phyloP scores from a whole-genome alignment of 257 asterid species.

The Solanum boliviense region DNA sequence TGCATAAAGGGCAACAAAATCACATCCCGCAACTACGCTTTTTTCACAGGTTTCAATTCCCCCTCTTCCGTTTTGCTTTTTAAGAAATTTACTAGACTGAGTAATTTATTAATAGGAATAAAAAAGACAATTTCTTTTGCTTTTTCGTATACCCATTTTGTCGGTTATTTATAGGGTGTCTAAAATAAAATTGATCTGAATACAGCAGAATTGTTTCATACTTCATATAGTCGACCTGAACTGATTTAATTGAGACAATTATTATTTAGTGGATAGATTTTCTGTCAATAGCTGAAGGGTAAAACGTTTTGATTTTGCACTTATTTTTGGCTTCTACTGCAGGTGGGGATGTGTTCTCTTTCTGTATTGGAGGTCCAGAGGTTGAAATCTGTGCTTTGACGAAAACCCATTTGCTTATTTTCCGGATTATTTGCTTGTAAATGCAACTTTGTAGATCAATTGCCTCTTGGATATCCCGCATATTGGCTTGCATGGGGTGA shows the following conservation, averaged over 20 bases:
- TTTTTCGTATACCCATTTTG: not conserved
- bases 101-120: not conserved
- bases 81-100: not conserved
- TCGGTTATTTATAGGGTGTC: not conserved
- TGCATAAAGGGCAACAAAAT: not conserved
- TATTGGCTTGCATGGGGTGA: constrained; percentile 89
- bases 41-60: not conserved
- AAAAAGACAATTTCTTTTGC: not conserved
- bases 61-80: not conserved
- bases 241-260: not conserved
- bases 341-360: not conserved
- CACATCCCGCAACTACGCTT: not conserved
- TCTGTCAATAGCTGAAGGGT: not conserved
- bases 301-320: not conserved
- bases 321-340: not conserved
- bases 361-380: not conserved
- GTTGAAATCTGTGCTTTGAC: not conserved
- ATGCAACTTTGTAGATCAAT: constrained; percentile 24
- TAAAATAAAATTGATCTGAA: not conserved
- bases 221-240: not conserved
- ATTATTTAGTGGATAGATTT: not conserved
- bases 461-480: constrained; percentile 41
- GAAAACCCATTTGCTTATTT: not conserved
- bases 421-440: not conserved
- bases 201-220: not conserved